Evolutionary conservation across 164 flowering plant genomes (phyloP).

Genomic region (Dillenia suffruticosa): DNA sequence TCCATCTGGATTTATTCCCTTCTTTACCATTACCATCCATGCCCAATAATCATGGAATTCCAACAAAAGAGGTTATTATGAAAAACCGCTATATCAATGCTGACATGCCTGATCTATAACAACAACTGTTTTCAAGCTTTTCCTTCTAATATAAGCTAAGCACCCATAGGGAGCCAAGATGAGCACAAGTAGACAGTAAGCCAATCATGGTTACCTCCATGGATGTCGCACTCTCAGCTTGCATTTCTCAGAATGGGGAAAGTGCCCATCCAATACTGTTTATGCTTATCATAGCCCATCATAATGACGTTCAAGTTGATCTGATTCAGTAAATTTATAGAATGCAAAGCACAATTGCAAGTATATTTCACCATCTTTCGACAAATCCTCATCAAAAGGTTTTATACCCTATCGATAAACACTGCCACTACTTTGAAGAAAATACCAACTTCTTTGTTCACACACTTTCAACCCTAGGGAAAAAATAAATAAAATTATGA

Average conservation of each 20-base stretch:
- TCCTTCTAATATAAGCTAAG: constrained; percentile 27
- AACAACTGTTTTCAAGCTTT: constrained; percentile 23
- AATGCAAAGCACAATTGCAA: too few relatives aligned
- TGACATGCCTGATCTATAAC: constrained; percentile 39
- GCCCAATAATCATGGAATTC: constrained; percentile 33
- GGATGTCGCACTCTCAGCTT: constrained; percentile 22
- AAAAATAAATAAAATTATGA: too few relatives aligned
- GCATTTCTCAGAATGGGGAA: constrained; percentile 23
- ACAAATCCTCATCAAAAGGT: too few relatives aligned
- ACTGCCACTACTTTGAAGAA: too few relatives aligned
- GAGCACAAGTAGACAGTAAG: constrained; percentile 41
- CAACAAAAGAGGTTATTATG: constrained; percentile 33
- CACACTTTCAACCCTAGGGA: too few relatives aligned
- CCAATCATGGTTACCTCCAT: constrained; percentile 40
- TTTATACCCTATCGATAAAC: too few relatives aligned
- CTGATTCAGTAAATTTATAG: too few relatives aligned
- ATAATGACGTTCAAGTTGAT: constrained; percentile 47
- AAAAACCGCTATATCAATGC: constrained; percentile 29
- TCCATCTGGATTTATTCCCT: constrained; percentile 26
- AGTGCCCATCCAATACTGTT: constrained; percentile 23
- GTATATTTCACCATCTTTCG: too few relatives aligned
- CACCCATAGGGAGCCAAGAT: constrained; percentile 41
- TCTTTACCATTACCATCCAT: constrained; percentile 39
- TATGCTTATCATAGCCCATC: constrained; percentile 19
- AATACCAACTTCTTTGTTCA: too few relatives aligned